These are phyloP conservation scores for Bipolaris sorokiniana DNA, from an alignment of 2,329 filamentous ascomycete genomes.

Conservation along the genomic window DNA sequence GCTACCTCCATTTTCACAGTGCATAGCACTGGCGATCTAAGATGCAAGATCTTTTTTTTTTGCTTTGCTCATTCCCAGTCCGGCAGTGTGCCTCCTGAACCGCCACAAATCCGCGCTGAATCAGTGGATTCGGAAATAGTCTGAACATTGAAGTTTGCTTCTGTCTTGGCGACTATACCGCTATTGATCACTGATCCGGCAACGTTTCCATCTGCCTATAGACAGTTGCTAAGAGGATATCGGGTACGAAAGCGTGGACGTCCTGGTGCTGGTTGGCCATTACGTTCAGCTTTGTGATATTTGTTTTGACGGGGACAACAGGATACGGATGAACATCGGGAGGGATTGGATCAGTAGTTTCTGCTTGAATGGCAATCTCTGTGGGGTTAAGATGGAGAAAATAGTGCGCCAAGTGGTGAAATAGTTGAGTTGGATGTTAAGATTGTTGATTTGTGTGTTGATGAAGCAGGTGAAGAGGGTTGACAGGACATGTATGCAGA, in stretches of 20 bases:
- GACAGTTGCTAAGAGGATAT: no score
- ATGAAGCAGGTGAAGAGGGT: neutral
- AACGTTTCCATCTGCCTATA: neutral
- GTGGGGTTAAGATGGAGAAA: neutral
- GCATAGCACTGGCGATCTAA: no score
- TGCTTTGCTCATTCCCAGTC: no score
- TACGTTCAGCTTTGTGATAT: no score
- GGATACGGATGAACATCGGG: neutral
- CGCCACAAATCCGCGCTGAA: neutral
- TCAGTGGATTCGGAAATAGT: neutral
- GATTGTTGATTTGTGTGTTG: neutral
- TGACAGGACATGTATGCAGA: no score
- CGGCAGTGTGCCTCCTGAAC: neutral
- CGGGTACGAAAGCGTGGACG: no score
- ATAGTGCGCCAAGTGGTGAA: neutral
- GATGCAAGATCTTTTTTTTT: no score
- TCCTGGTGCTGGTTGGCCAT: neutral
- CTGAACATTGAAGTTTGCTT: neutral
- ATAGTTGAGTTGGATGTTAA: no score
- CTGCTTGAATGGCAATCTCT: neutral
- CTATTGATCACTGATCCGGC: rapidly evolving
- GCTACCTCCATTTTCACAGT: no score
- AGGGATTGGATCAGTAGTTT: no score
- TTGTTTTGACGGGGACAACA: no score
- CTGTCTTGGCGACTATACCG: neutral